A percentile compares a stretch with the other conserved stretches of the same genome.
Evolutionary conservation across 2,329 filamentous ascomycete genomes (phyloP).

Genomic region (Fusarium decemcellulare): DNA sequence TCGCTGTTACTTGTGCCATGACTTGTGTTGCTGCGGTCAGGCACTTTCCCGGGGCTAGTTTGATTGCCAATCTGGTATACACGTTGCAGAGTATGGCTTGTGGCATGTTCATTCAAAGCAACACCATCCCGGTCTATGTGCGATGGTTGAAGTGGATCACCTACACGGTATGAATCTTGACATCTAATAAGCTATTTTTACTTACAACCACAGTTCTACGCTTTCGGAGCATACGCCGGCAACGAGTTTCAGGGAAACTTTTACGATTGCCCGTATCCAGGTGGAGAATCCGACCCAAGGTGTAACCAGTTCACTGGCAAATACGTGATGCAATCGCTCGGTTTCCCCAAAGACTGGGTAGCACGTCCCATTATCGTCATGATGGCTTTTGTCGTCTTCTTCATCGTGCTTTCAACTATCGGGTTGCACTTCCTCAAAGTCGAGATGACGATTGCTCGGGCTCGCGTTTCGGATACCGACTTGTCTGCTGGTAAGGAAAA

Average conservation of each 20-base stretch:
- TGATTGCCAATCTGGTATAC: constrained; percentile 80
- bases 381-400: constrained; percentile 73
- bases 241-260: constrained; percentile 82
- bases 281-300: constrained; percentile 73
- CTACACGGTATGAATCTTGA: constrained; percentile 63
- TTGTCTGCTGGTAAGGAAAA: constrained; percentile 80
- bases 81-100: constrained; percentile 82
- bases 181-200: rapidly evolving
- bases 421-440: constrained; percentile 75
- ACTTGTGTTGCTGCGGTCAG: constrained; percentile 75
- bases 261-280: constrained; percentile 78
- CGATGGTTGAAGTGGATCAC: constrained; percentile 81
- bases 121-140: constrained; percentile 83
- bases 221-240: constrained; percentile 77
- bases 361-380: constrained; percentile 75
- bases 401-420: constrained; percentile 72
- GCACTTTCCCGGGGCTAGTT: constrained; percentile 77
- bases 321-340: constrained; percentile 78
- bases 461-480: constrained; percentile 71
- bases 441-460: constrained; percentile 78
- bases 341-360: constrained; percentile 78
- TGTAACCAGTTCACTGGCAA: constrained; percentile 79
- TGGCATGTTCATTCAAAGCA: constrained; percentile 82
- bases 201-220: constrained; percentile 69
- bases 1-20: constrained; percentile 79